These are phyloP conservation scores for Dujonia santamariae DNA, from an alignment of 1,139 yeast species.

Conservation along the genomic window DNA sequence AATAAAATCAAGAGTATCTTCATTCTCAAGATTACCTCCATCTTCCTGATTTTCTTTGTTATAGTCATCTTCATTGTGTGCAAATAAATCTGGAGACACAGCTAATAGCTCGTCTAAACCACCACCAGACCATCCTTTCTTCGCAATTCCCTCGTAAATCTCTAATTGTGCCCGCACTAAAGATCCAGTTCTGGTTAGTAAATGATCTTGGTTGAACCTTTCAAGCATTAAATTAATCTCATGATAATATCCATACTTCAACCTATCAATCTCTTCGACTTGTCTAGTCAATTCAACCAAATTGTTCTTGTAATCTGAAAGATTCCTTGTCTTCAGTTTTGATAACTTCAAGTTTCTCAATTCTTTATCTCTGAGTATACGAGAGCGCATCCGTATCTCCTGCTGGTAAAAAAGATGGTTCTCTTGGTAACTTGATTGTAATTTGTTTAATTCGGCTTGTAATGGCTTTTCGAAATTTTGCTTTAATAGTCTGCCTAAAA, in stretches of 20 bases:
- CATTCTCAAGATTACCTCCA: constrained; percentile 10
- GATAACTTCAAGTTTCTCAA: constrained; percentile 54
- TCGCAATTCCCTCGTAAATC: constrained; percentile 75
- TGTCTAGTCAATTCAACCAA: constrained; percentile 66
- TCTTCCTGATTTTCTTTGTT: constrained; percentile 5
- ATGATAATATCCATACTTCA: constrained; percentile 73
- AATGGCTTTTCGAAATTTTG: constrained; percentile 58
- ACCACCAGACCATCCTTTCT: constrained; percentile 86
- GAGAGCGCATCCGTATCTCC: constrained; percentile 50
- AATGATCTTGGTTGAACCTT: constrained; percentile 39
- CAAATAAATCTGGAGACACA: constrained; percentile 54
- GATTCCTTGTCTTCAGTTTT: constrained; percentile 54
- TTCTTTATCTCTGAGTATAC: constrained; percentile 52
- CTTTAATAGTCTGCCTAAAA: constrained; percentile 56
- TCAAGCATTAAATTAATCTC: constrained; percentile 55
- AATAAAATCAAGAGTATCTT: neutral
- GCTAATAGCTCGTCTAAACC: constrained; percentile 68
- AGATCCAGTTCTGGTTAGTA: constrained; percentile 58
- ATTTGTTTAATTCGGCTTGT: constrained; percentile 35
- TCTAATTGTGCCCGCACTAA: constrained; percentile 78
- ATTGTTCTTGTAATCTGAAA: constrained; percentile 62
- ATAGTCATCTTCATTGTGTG: constrained; percentile 12
- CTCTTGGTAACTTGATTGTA: constrained; percentile 34
- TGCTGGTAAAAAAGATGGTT: constrained; percentile 54
- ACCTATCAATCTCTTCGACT: constrained; percentile 72